Conservation (phyloP, 306 rosid genomes). For the Castanea crenata region DNA sequence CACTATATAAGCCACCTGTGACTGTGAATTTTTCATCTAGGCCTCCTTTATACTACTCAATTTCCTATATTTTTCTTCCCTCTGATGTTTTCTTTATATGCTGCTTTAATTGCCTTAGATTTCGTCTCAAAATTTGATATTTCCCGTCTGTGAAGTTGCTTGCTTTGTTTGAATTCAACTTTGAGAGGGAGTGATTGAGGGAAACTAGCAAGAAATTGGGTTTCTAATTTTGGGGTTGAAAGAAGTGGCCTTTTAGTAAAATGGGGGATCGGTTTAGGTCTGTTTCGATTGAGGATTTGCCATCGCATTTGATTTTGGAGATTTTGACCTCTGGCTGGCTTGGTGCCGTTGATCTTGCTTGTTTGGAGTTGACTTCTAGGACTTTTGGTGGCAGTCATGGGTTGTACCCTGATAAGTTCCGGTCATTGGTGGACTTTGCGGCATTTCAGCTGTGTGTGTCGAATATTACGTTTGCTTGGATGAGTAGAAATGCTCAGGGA, state of each 20-base stretch:
- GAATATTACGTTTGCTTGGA: conserved; percentile 46
- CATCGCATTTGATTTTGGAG: conserved; percentile 79
- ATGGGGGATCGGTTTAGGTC: conserved; percentile 52
- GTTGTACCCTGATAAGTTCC: conserved; percentile 50
- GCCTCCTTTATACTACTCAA: conserved; percentile 55
- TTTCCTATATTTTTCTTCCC: conserved; percentile 69
- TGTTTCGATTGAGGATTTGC: conserved; percentile 46
- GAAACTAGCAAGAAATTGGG: neutral
- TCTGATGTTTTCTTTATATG: conserved; percentile 68
- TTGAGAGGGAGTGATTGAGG: neutral
- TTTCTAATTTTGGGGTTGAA: conserved; percentile 16
- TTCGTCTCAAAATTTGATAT: conserved; percentile 57
- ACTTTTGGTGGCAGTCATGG: conserved; percentile 46
- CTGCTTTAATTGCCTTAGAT: conserved; percentile 60
- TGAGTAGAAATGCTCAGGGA: conserved; percentile 48
- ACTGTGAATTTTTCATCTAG: conserved; percentile 38
- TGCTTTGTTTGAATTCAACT: conserved; percentile 27
- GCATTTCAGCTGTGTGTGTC: conserved; percentile 70
- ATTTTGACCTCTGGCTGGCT: conserved; percentile 72
- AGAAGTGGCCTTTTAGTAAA: conserved; percentile 10
- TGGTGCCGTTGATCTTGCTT: conserved; percentile 65
- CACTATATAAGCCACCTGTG: conserved; percentile 40
- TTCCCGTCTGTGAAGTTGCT: conserved; percentile 17
- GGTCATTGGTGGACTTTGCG: conserved; percentile 74
- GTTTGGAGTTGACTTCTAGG: conserved; percentile 80